Conservation (phyloP, 73 alveolate species). For the Paramecium caudatum region DNA sequence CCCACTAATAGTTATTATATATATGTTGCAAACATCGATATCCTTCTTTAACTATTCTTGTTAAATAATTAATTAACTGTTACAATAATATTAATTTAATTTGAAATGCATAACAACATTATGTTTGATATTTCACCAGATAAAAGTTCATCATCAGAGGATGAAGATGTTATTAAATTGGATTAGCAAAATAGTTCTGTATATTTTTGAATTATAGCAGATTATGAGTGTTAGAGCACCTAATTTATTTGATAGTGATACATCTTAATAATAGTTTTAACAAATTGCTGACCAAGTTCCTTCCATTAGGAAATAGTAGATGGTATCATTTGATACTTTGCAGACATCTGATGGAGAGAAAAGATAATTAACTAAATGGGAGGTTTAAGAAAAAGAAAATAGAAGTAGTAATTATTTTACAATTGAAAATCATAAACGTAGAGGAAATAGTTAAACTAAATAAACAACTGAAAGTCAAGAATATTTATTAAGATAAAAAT, state of each 20-base stretch:
- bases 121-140: conserved; percentile 25
- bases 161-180: neutral
- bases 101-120: neutral
- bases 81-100: conserved; percentile 13
- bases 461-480: neutral
- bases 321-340: neutral
- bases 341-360: conserved; percentile 11
- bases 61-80: too few relatives aligned
- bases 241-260: conserved; percentile 45
- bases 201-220: neutral
- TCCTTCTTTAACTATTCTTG: too few relatives aligned
- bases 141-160: conserved; percentile 19
- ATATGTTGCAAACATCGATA: too few relatives aligned
- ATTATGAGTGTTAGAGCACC: conserved; percentile 47
- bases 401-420: neutral
- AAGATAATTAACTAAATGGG: conserved; percentile 11
- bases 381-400: conserved; percentile 22
- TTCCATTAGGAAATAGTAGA: neutral
- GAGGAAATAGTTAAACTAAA: neutral
- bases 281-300: neutral
- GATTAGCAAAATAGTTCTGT: conserved; percentile 29
- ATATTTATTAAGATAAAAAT: neutral
- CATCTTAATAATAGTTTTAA: conserved; percentile 22
- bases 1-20: too few relatives aligned
- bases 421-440: neutral